Evolutionary conservation across 257 asterid genomes (phyloP), one percentile per base, ranked within the genome.

Genomic region (Solanum boliviense): DNA sequence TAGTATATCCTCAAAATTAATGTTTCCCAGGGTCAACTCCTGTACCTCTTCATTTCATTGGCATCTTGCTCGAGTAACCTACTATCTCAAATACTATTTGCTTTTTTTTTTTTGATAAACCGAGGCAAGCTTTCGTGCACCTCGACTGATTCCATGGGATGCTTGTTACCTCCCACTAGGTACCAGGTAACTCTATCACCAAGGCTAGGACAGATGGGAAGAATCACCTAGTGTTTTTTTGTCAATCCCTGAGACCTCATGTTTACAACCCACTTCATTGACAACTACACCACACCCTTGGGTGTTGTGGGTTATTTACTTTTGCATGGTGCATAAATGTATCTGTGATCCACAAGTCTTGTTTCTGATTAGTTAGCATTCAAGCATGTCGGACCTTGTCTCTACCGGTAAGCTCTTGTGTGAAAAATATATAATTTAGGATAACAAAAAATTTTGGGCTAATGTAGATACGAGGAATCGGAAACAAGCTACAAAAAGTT

Each of bases 391-490:
- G n/a, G 72, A 23, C 56, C 83, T 62, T 79, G 75, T 86, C 75
- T 71, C 84, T 89, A 74, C 56, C 38, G 82, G 71, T 74, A 56
- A 38, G 83, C 48, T 92, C 89, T 88, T 87, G 87, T 92, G 86
- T 72, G 74, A 44, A 88, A 89, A 90, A 74, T 87, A 72, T 84
- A 84, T 78, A 31, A 91, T 88, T 91, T 93, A 82, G 91, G 92
- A 88, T 38, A 7, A 60, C 32, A 31, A 31, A 29, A 29, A 29
- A 29, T 29, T 94, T 94, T 29, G 38, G 89, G 93, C 90, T 94
- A 87, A 90, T 94, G 95, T 91, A 96, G 98, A 92, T 96, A 92
- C 85, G 96, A 94, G 89, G 99, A 96, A 88, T 94, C 98, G 0
- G 99, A 94, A 91, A 88, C 83, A 92, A 94, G 91, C 92, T 96